Percentiles rank a stretch among this genome's conserved stretches.
phyloP scores from a whole-genome alignment of 371 early-diverging fungal genomes.

The Dichotomocladium elegans region DNA sequence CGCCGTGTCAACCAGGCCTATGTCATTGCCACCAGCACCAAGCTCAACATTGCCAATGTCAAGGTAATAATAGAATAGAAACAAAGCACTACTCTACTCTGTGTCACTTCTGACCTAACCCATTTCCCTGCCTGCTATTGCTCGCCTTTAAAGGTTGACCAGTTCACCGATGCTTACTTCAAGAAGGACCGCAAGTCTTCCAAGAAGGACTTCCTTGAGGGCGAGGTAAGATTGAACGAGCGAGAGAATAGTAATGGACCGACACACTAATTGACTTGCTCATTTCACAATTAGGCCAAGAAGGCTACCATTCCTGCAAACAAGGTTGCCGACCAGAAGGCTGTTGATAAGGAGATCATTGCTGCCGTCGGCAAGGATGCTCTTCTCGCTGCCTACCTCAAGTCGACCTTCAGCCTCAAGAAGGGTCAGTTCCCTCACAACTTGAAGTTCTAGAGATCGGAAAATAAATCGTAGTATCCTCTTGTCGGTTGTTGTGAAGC shows the following conservation, averaged over 20 bases:
- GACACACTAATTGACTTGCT: neutral
- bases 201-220: conserved; percentile 88
- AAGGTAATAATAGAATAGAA: conserved; percentile 42
- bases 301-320: conserved; percentile 67
- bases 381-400: conserved; percentile 82
- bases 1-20: conserved; percentile 98
- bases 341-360: conserved; percentile 79
- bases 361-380: conserved; percentile 81
- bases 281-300: conserved; percentile 40
- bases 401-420: conserved; percentile 79
- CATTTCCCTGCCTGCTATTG: no score
- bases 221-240: conserved; percentile 34
- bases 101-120: no score
- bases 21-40: conserved; percentile 97
- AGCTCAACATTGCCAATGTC: conserved; percentile 81
- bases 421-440: conserved; percentile 95
- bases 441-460: conserved; percentile 80
- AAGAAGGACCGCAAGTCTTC: conserved; percentile 67
- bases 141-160: conserved; percentile 53
- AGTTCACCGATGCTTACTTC: conserved; percentile 94
- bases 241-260: neutral
- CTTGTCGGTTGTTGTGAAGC: no score
- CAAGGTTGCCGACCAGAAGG: conserved; percentile 84
- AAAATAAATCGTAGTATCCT: no score
- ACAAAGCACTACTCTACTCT: no score